These are phyloP conservation scores for Russula foetens DNA, from an alignment of 768 basidiomycete genomes.

Conservation along the genomic window DNA sequence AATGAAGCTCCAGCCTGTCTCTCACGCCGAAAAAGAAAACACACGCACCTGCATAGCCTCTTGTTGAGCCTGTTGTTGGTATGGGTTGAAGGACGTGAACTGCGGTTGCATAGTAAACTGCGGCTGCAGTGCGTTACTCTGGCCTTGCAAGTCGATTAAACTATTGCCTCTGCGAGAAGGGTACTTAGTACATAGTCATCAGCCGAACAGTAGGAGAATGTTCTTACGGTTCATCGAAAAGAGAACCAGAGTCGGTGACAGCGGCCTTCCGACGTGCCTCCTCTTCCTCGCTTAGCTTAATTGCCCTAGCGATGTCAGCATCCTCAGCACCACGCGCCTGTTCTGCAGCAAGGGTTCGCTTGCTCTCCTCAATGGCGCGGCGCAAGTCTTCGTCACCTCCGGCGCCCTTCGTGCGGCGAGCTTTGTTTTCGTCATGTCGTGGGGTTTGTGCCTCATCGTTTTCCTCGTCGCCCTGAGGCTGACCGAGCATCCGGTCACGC, in stretches of 20 bases:
- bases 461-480: slow-evolving; percentile 35
- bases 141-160: slow-evolving; percentile 12
- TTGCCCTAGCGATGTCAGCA: slow-evolving; percentile 72
- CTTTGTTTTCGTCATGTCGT: slow-evolving; percentile 40
- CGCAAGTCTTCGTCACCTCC: slow-evolving; percentile 66
- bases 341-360: slow-evolving; percentile 62
- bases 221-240: slow-evolving; percentile 87
- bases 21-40: too few species aligned
- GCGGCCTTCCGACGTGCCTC: slow-evolving; percentile 67
- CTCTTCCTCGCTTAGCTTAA: slow-evolving; percentile 85
- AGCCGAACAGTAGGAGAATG: slow-evolving; percentile 2
- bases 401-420: slow-evolving; percentile 26
- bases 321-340: slow-evolving; percentile 64
- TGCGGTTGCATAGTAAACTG: slow-evolving; percentile 80
- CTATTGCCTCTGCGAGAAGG: slow-evolving; percentile 5
- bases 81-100: slow-evolving; percentile 90
- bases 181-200: background rate
- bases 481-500: slow-evolving; percentile 89
- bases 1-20: background rate
- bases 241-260: slow-evolving; percentile 54
- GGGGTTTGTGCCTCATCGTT: slow-evolving; percentile 25
- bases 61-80: slow-evolving; percentile 88
- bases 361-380: slow-evolving; percentile 86
- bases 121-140: slow-evolving; percentile 44
- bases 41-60: slow-evolving; percentile 60